These are phyloP conservation scores for Hypomyces perniciosus DNA, from an alignment of 2,329 filamentous ascomycete species.

Conservation along the genomic window DNA sequence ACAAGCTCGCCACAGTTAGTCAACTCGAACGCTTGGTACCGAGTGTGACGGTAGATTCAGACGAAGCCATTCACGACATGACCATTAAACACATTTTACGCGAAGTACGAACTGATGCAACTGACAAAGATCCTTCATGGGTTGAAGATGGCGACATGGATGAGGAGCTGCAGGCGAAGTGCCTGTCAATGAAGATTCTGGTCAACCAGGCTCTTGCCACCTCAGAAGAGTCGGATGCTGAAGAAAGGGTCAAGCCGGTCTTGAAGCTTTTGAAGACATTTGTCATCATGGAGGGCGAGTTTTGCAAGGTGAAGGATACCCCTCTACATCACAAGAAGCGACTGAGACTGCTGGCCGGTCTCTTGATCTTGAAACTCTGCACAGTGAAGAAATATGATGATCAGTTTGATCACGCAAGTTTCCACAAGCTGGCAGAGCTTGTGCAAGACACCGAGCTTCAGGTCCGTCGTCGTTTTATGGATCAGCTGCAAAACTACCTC, in stretches of 20 bases:
- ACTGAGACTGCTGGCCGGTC: constrained; percentile 76
- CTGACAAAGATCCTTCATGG: constrained; percentile 56
- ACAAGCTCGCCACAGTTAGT: constrained; percentile 63
- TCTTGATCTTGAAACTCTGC: constrained; percentile 78
- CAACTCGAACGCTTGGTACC: constrained; percentile 73
- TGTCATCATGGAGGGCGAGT: constrained; percentile 69
- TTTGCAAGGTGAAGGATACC: constrained; percentile 69
- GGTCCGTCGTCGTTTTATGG: constrained; percentile 73
- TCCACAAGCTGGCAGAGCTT: constrained; percentile 75
- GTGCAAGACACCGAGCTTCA: constrained; percentile 69
- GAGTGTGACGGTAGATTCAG: constrained; percentile 64
- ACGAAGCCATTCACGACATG: constrained; percentile 73
- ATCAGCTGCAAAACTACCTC: constrained; percentile 86
- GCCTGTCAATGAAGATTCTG: constrained; percentile 75
- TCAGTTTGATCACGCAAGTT: constrained; percentile 64
- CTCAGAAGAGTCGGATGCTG: constrained; percentile 45
- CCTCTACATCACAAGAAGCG: constrained; percentile 72
- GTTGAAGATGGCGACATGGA: constrained; percentile 63
- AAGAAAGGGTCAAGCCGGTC: constrained; percentile 59
- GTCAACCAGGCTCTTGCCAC: constrained; percentile 73
- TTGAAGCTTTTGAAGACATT: constrained; percentile 75
- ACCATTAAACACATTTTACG: constrained; percentile 69
- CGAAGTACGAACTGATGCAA: constrained; percentile 58
- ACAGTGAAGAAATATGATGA: constrained; percentile 70
- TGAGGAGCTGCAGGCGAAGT: constrained; percentile 77